Evolutionary conservation across 768 basidiomycete species (phyloP).

Genomic region (Tephrocybe sp.): DNA sequence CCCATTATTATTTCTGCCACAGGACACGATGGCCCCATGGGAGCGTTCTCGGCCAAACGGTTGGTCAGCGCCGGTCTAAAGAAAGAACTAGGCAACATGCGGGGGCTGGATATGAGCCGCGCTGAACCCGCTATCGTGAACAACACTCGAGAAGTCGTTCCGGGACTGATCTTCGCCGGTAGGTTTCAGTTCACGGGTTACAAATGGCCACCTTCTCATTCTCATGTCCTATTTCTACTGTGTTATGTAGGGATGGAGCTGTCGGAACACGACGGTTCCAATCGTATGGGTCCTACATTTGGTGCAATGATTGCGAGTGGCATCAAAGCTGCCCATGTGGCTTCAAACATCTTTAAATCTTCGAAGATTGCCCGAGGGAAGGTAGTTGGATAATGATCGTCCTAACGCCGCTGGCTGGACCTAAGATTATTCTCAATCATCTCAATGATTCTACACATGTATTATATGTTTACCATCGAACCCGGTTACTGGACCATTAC

Average conservation of each 20-base stretch:
- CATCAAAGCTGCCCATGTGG: slow-evolving; percentile 69
- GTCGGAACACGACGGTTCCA: slow-evolving; percentile 76
- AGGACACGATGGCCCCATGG: slow-evolving; percentile 80
- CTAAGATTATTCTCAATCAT: no score
- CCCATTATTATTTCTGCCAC: slow-evolving; percentile 72
- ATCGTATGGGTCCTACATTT: slow-evolving; percentile 79
- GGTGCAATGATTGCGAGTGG: slow-evolving; percentile 81
- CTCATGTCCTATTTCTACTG: slow-evolving; percentile 3
- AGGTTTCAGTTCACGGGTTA: slow-evolving; percentile 27
- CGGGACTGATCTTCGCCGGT: slow-evolving; percentile 76
- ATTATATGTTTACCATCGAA: no score
- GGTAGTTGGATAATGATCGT: slow-evolving; percentile 39
- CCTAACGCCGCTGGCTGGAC: not conserved
- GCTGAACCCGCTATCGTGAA: slow-evolving; percentile 84
- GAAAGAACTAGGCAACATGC: slow-evolving; percentile 78
- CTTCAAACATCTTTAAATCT: slow-evolving; percentile 50
- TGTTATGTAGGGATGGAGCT: slow-evolving; percentile 69
- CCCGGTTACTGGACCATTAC: no score
- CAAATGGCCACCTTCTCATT: slow-evolving; percentile 2
- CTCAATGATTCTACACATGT: no score
- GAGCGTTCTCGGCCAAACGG: slow-evolving; percentile 79
- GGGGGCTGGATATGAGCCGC: slow-evolving; percentile 77
- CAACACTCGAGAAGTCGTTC: slow-evolving; percentile 72
- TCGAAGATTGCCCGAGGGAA: slow-evolving; percentile 54
- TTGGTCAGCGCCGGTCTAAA: slow-evolving; percentile 73